phyloP scores from a whole-genome alignment of 768 basidiomycete genomes.

The Lactarius psammicola region DNA sequence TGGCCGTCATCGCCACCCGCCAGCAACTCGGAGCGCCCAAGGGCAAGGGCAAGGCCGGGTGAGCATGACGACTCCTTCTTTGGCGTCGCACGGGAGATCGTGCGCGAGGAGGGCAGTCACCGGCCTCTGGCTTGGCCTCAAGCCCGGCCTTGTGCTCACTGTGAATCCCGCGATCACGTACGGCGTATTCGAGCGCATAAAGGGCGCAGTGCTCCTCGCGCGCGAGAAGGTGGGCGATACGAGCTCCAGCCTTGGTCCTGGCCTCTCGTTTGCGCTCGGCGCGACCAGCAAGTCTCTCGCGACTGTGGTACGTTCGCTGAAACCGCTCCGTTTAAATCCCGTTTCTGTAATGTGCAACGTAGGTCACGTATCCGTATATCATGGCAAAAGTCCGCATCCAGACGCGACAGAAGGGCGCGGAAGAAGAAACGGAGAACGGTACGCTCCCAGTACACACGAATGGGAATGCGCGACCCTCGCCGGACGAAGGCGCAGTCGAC shows the following conservation, averaged over 20 bases:
- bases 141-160: conserved; percentile 91
- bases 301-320: conserved; percentile 67
- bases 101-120: conserved; percentile 84
- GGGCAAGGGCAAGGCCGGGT: conserved; percentile 29
- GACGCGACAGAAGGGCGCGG: conserved; percentile 63
- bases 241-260: conserved; percentile 67
- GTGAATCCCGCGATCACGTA: conserved; percentile 98
- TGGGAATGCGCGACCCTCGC: conserved; percentile 38
- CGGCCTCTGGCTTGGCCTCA: conserved; percentile 91
- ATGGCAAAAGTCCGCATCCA: conserved; percentile 97
- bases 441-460: conserved; percentile 38
- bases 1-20: conserved; percentile 94
- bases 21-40: conserved; percentile 77
- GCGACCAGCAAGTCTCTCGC: conserved; percentile 94
- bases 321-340: neutral
- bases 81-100: conserved; percentile 78
- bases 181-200: conserved; percentile 90
- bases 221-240: conserved; percentile 42
- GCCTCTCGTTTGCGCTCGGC: conserved; percentile 80
- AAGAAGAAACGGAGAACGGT: conserved; percentile 45
- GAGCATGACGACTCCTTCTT: conserved; percentile 67
- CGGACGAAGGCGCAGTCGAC: conserved; percentile 71
- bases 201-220: conserved; percentile 64
- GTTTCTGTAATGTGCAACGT: conserved; percentile 3
- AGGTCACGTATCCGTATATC: conserved; percentile 95